Evolutionary conservation across 2,329 filamentous ascomycete species (phyloP).

Genomic region (Didymella keratinophila): DNA sequence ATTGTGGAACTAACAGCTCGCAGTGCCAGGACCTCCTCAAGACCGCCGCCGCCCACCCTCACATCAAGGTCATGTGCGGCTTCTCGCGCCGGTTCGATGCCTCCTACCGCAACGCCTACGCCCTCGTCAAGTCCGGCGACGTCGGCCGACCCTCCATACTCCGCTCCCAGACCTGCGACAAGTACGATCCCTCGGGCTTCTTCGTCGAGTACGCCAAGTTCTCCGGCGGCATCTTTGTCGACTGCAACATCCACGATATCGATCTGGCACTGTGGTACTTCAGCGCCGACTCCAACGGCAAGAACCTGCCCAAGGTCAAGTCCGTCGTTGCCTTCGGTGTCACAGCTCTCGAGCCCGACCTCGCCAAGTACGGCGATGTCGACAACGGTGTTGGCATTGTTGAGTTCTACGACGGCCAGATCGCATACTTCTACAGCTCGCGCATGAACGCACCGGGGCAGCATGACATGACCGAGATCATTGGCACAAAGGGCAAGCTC

Average conservation of each 20-base stretch:
- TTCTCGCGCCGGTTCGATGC: conserved; percentile 73
- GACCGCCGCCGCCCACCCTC: conserved; percentile 62
- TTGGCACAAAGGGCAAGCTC: conserved; percentile 71
- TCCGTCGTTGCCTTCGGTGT: conserved; percentile 65
- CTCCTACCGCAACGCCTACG: conserved; percentile 68
- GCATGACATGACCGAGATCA: conserved; percentile 72
- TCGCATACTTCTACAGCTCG: conserved; percentile 69
- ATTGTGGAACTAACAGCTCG: neutral
- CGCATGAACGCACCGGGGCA: conserved; percentile 75
- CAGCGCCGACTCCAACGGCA: conserved; percentile 29
- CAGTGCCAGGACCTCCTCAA: conserved; percentile 68
- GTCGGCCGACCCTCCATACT: conserved; percentile 69
- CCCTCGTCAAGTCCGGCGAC: conserved; percentile 60
- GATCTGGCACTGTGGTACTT: conserved; percentile 72
- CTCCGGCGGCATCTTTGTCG: conserved; percentile 74
- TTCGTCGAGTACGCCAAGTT: conserved; percentile 73
- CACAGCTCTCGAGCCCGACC: conserved; percentile 65
- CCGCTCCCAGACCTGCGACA: conserved; percentile 73
- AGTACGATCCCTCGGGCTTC: conserved; percentile 69
- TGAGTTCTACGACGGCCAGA: conserved; percentile 69
- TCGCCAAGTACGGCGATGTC: conserved; percentile 65
- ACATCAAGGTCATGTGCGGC: conserved; percentile 72
- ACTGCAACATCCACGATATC: conserved; percentile 76
- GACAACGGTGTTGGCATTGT: conserved; percentile 71
- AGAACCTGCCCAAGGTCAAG: conserved; percentile 58